Evolutionary conservation across 176 grass and related monocot genomes (phyloP), one percentile per base, ranked within the genome.

Genomic region (Oryza punctata): DNA sequence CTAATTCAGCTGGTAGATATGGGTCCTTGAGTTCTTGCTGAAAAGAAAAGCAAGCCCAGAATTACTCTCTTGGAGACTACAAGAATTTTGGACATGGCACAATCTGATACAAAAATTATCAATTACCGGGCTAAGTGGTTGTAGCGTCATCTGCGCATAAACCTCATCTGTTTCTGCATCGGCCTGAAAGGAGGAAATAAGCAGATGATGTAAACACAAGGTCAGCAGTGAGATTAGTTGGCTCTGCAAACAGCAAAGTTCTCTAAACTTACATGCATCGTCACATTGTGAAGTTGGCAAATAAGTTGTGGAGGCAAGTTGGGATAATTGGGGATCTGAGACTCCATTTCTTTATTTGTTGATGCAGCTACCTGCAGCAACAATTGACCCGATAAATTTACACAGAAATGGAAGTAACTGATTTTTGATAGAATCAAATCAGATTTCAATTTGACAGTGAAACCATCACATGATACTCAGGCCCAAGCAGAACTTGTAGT

Each of bases 11-110:
- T 47, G 91, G 91, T 73, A 98, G 77, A 90, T 98, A 98, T 2
- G 96, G 93, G 21, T 98, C 93, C 85, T 98, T 98, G n/a, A 94
- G 89, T 73, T 98, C 96, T 95, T 95, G 93, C 96, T 98, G 91
- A 49, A 82, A 77, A 80, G 37, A 80, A 80, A 80, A 77, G 64
- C 14, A 68, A 91, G 44, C 63, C 65, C 16, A 86, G 75, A 72
- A 12, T 83, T 76, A 87, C n/a, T 33, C 61, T 52, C 32, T 71
- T 65, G 61, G 50, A 82, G 72, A 47, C 65, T 32, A 33, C 21
- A 26, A 65, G 12, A 9, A 73, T 54, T 12, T 52, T 74, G 12
- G 1, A 72, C 26, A 33, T 29, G 16, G 64, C 75, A 66, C 66
- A 85, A 75, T n/a, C 23, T 72, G 49, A n/a, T 49, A 70, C 0